Percentiles rank a stretch among this genome's conserved stretches.
Evolutionary conservation across 2,329 filamentous ascomycete genomes (phyloP).

Genomic region (Fulvia fulva): DNA sequence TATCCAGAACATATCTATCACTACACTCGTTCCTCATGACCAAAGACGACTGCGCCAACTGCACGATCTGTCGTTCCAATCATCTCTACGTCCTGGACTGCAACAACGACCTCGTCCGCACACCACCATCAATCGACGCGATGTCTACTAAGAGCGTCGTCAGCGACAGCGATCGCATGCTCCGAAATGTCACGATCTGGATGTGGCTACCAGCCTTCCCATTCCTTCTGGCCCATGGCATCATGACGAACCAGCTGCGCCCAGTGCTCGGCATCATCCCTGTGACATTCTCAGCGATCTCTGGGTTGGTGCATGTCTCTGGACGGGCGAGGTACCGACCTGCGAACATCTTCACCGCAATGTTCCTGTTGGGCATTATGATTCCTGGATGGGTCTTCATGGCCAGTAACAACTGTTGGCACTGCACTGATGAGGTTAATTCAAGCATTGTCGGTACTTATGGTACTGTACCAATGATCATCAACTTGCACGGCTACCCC

Average conservation of each 20-base stretch:
- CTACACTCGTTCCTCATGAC: background rate
- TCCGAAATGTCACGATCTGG: slow-evolving; percentile 16
- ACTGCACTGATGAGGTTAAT: background rate
- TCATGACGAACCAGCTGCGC: slow-evolving; percentile 3
- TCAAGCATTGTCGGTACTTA: slow-evolving; percentile 15
- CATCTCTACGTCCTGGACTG: slow-evolving; percentile 11
- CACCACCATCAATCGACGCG: background rate
- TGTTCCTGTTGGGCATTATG: slow-evolving; percentile 12
- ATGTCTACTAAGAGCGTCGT: background rate
- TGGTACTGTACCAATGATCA: slow-evolving; percentile 18
- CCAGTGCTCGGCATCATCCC: slow-evolving; percentile 18
- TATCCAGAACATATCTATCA: background rate
- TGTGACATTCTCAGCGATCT: slow-evolving; percentile 15
- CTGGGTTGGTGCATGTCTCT: slow-evolving; percentile 7
- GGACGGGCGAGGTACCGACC: slow-evolving; percentile 5
- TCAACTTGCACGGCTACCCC: slow-evolving; percentile 17
- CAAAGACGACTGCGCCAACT: slow-evolving; percentile 5
- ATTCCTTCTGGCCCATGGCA: slow-evolving; percentile 20
- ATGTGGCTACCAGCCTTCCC: slow-evolving; percentile 16
- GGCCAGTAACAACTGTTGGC: background rate
- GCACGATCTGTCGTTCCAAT: slow-evolving; percentile 10
- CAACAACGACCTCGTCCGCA: background rate
- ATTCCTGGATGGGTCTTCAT: slow-evolving; percentile 15
- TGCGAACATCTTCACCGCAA: slow-evolving; percentile 12
- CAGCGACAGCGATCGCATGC: slow-evolving; percentile 9